Conservation (phyloP, 805 yeast genomes). For the Kodamaea kaohsiungensis region DNA sequence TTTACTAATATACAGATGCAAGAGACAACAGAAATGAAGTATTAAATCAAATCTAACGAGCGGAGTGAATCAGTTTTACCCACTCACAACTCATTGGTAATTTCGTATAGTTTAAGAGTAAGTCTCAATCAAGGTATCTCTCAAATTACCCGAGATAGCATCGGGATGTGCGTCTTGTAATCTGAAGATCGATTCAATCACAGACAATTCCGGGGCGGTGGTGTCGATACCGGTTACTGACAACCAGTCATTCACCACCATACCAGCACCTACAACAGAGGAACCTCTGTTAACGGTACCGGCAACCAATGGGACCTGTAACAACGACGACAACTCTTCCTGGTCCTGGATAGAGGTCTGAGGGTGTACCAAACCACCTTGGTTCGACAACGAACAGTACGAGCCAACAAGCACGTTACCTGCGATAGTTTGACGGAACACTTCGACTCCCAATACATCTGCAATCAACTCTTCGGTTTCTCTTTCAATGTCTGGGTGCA, state of each 20-base stretch:
- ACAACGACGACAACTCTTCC: conserved; percentile 91
- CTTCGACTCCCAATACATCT: conserved; percentile 97
- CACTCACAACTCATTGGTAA: not conserved
- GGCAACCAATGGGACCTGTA: conserved; percentile 97
- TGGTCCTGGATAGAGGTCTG: conserved; percentile 97
- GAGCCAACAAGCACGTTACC: conserved; percentile 98
- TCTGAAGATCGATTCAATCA: conserved; percentile 93
- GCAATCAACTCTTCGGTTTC: conserved; percentile 98
- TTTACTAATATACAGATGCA: conserved; percentile 1
- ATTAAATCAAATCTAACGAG: not conserved
- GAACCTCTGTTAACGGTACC: conserved; percentile 99
- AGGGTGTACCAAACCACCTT: conserved; percentile 98
- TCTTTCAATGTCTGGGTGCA: conserved; percentile 98
- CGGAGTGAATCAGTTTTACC: not conserved
- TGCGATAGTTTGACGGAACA: conserved; percentile 97
- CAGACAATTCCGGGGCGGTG: conserved; percentile 97
- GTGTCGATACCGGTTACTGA: conserved; percentile 97
- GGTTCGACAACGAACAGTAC: conserved; percentile 91
- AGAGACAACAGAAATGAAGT: not conserved
- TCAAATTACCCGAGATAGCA: conserved; percentile 76
- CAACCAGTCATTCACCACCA: conserved; percentile 98
- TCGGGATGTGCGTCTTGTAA: conserved; percentile 90
- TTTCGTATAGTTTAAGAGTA: conserved; percentile 52
- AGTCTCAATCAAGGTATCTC: conserved; percentile 91
- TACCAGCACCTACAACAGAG: conserved; percentile 96